Evolutionary conservation across 805 yeast genomes (phyloP), one percentile per base, ranked within the genome.

Genomic region (Saccharomycopsis amapae): DNA sequence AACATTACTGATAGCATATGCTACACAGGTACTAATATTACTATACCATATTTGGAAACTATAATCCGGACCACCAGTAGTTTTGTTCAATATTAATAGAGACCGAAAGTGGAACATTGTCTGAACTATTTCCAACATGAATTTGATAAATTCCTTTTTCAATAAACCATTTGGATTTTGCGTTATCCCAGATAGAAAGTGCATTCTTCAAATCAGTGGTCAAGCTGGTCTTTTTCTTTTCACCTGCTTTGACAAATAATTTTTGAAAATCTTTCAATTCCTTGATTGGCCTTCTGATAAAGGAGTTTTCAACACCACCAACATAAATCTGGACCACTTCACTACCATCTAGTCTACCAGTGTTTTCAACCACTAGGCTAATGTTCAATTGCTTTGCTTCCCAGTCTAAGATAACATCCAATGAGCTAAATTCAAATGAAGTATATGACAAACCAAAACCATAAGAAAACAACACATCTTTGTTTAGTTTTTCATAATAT

Each of bases 251-350:
- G 5, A 36, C 9, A 4, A 4, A 9, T 13, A 73, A 70, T 61
- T 79, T 78, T 15, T 62, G 69, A 56, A 75, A 79, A 24, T 73
- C 81, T 59, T 75, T 78, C 58, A 79, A 65, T 55, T 79, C 84
- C 61, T 78, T 79, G 22, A 66, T 57, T 9, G 84, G 81, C n/a
- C n/a, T n/a, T 56, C 84, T 69, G 39, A 54, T 57, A n/a, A 57
- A 48, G 12, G 57, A 44, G 23, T 56, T 57, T 10, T 6, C n/a
- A 42, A 64, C 67, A 33, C 63, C 53, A 4, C 54, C 43, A 46
- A 79, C 56, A 56, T 78, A 79, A 18, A 76, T 61, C 59, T 79
- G 85, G 7, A 72, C 75, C 42, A 68, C 73, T 56, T 78, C 83
- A 20, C 70, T 62, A 49, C 84, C 85, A 22, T 61, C 70, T 10